Conservation (phyloP, 768 basidiomycete species). For the Lactarius sanguifluus region DNA sequence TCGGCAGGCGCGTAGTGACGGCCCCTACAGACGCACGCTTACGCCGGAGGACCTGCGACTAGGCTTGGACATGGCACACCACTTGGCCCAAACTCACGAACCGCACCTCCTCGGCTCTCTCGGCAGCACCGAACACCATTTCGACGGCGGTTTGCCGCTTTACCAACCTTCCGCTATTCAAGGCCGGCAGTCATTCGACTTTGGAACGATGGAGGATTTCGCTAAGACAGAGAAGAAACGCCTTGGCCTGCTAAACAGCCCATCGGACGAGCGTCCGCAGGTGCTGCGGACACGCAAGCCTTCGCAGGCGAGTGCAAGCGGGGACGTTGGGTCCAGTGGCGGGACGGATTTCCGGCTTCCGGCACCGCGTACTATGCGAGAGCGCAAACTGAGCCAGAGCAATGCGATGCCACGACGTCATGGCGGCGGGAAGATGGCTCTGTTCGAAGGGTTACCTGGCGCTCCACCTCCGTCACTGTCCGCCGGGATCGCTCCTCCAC, state of each 20-base stretch:
- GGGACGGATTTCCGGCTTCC: slow-evolving; percentile 31
- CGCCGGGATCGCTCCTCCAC: slow-evolving; percentile 31
- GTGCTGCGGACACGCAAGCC: slow-evolving; percentile 32
- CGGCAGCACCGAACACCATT: slow-evolving; percentile 11
- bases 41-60: slow-evolving; percentile 9
- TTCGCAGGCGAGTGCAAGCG: slow-evolving; percentile 22
- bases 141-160: slow-evolving; percentile 55
- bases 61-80: slow-evolving; percentile 16
- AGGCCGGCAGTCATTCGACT: slow-evolving; percentile 65
- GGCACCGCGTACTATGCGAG: slow-evolving; percentile 63
- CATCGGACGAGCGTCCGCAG: slow-evolving; percentile 32
- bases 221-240: slow-evolving; percentile 64
- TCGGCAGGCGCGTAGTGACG: slow-evolving; percentile 1
- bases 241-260: slow-evolving; percentile 54
- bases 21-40: not conserved
- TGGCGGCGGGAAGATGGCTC: slow-evolving; percentile 79
- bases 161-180: slow-evolving; percentile 57
- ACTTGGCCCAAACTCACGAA: slow-evolving; percentile 41
- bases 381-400: slow-evolving; percentile 86
- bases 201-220: slow-evolving; percentile 73
- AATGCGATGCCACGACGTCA: slow-evolving; percentile 63
- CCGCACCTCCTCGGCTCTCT: slow-evolving; percentile 45
- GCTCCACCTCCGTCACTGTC: slow-evolving; percentile 47
- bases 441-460: slow-evolving; percentile 67
- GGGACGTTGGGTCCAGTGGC: slow-evolving; percentile 29